These are phyloP conservation scores for Mortierella sp. DNA, from an alignment of 371 early-diverging fungal genomes.

Conservation along the genomic window DNA sequence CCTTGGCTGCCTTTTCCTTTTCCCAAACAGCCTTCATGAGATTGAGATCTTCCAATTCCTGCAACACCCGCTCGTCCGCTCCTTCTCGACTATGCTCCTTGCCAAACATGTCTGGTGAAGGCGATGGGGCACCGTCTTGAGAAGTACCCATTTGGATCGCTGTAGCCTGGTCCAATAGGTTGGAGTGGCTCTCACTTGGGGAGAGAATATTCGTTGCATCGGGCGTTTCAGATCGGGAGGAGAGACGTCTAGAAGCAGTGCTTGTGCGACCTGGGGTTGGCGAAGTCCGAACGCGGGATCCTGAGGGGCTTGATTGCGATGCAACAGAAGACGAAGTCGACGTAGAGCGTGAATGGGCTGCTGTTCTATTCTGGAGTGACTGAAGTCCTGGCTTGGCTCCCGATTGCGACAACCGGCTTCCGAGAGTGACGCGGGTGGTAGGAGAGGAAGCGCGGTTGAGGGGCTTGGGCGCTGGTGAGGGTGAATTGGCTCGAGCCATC, in stretches of 20 bases:
- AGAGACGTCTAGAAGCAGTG: conserved; percentile 38
- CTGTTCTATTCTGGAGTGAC: conserved; percentile 15
- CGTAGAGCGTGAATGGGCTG: conserved; percentile 38
- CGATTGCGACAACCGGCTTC: conserved; percentile 23
- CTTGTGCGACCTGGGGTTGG: conserved; percentile 38
- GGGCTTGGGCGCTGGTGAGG: conserved; percentile 37
- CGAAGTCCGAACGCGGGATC: conserved; percentile 31
- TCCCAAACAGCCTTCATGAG: conserved; percentile 38
- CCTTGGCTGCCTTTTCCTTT: conserved; percentile 45
- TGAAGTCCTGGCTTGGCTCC: conserved; percentile 23
- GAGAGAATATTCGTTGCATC: conserved; percentile 21
- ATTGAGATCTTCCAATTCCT: conserved; percentile 42
- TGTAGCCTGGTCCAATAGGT: conserved; percentile 35
- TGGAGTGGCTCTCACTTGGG: conserved; percentile 40
- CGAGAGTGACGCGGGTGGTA: conserved; percentile 26
- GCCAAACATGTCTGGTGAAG: conserved; percentile 32
- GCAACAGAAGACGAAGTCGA: conserved; percentile 46
- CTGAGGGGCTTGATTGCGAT: conserved; percentile 37
- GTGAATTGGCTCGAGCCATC: conserved; percentile 29
- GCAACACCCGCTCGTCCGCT: conserved; percentile 20
- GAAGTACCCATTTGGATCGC: conserved; percentile 21
- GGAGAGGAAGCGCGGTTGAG: conserved; percentile 34
- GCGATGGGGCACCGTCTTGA: conserved; percentile 5
- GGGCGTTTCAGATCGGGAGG: conserved; percentile 44
- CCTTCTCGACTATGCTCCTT: conserved; percentile 22